A percentile compares a stretch with the other conserved stretches of the same genome.
These are phyloP conservation scores for Candida stauntonica DNA, from an alignment of 805 yeast species.

Conservation along the genomic window DNA sequence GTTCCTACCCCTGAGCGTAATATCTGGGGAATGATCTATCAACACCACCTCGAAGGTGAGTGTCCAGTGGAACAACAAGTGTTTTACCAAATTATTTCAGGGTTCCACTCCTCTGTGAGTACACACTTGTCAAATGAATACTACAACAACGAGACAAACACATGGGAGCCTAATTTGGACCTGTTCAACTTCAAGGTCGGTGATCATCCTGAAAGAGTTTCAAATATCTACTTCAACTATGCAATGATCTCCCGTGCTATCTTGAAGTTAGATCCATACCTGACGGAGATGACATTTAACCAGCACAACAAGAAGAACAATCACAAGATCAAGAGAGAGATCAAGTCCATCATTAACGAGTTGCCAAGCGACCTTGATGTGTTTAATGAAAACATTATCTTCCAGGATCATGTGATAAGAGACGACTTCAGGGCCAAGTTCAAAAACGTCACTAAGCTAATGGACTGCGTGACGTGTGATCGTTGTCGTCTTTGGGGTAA, in stretches of 20 bases:
- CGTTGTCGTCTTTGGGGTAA: constrained; percentile 98
- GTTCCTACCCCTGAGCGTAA: constrained; percentile 88
- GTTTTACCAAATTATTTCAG: constrained; percentile 82
- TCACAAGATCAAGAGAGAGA: constrained; percentile 39
- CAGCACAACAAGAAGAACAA: constrained; percentile 36
- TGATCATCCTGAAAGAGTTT: constrained; percentile 75
- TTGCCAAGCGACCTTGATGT: constrained; percentile 29
- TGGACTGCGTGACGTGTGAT: constrained; percentile 99
- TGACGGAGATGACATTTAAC: constrained; percentile 49
- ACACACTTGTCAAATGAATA: constrained; percentile 88
- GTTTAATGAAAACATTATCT: constrained; percentile 48
- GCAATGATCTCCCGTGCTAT: constrained; percentile 82
- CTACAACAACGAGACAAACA: constrained; percentile 63
- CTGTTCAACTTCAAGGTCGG: constrained; percentile 91
- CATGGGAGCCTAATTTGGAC: constrained; percentile 79
- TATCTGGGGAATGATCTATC: constrained; percentile 90
- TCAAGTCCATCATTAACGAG: constrained; percentile 28
- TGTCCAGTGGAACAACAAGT: constrained; percentile 82
- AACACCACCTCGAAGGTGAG: constrained; percentile 54
- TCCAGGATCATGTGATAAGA: constrained; percentile 57
- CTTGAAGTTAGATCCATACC: constrained; percentile 55
- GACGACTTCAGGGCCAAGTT: constrained; percentile 84
- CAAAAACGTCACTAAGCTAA: constrained; percentile 82
- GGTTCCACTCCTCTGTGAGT: constrained; percentile 93
- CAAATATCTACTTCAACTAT: constrained; percentile 89